Conservation (phyloP, 2,329 filamentous ascomycete species). For the Trichoderma aggressivum region DNA sequence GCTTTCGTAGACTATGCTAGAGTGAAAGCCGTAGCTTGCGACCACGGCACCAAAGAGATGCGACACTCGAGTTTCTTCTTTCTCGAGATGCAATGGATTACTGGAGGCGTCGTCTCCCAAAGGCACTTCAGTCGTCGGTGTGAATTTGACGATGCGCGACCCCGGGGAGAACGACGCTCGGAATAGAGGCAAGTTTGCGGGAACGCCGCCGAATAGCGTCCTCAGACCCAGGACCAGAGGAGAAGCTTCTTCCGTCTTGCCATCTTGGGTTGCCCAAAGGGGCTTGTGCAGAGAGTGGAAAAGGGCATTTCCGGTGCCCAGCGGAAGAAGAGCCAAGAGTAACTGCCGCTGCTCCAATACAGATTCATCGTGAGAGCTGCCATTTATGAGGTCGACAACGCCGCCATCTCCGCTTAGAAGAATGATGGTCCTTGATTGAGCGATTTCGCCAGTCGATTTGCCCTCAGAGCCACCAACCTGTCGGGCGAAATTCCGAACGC, state of each 20-base stretch:
- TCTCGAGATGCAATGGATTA: conserved; percentile 17
- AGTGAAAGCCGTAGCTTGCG: conserved; percentile 85
- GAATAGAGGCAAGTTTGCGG: conserved; percentile 60
- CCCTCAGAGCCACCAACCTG: conserved; percentile 10
- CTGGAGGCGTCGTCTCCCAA: background rate
- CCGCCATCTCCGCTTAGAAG: conserved; percentile 88
- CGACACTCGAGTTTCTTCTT: conserved; percentile 34
- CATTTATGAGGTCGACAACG: conserved; percentile 77
- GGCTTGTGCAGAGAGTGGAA: conserved; percentile 62
- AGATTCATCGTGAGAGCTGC: conserved; percentile 29
- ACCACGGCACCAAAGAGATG: conserved; percentile 74
- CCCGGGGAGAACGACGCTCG: conserved; percentile 58
- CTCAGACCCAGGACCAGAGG: conserved; percentile 50
- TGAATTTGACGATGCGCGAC: conserved; percentile 44
- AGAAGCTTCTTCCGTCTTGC: conserved; percentile 24
- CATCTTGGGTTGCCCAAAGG: conserved; percentile 39
- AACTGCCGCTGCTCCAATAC: conserved; percentile 31
- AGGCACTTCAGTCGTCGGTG: background rate
- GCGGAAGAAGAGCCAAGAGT: conserved; percentile 52
- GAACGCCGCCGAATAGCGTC: conserved; percentile 57
- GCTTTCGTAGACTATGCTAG: conserved; percentile 83
- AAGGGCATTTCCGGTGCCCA: conserved; percentile 64
- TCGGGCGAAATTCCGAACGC: conserved; percentile 60
- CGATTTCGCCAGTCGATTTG: conserved; percentile 19
- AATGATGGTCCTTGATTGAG: conserved; percentile 55